Base-by-base conservation (phyloP, 2,329 filamentous ascomycete species). In the Aspergillus clavatus region DNA sequence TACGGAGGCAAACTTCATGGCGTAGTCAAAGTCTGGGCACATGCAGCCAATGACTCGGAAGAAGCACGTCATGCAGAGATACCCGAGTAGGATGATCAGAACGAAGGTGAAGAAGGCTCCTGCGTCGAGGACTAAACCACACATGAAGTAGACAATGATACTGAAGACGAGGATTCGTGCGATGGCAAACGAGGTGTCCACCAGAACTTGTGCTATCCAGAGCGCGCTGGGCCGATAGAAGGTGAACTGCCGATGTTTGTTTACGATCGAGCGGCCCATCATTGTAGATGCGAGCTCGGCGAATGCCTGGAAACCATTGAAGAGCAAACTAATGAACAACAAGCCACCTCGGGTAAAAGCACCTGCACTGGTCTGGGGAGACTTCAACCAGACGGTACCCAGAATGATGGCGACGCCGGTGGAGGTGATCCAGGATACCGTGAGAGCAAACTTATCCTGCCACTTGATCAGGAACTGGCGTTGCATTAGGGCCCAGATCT, bases 171-270 rank as follows among this genome's bases (percentile, higher is more conserved):
- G 59, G 39, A 89, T 89, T 54, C 89, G 82, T 2, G 75, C 76
- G 0, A 84, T 77, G 0, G 84, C 76, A 60, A 93, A 91, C 0
- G 82, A 77, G 40, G 84, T 77, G 55, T 94, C 89, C 7, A 90
- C 84, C 11, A 86, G 74, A 38, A 93, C 89, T 60, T 93, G 88
- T 0, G 83, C 87, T 46, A 93, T 84, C 82, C 87, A 93, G 0
- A 93, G 70, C 0, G 88, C 87, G 0, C 86, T 89, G 0, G 89
- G 89, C 26, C 87, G 77, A 62, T 93, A 85, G 60, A 94, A 91
- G 0, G 87, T 85, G 56, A 88, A 94, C 0, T 86, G 83, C 46
- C 84, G 82, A 66, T 94, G 89, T 63, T 93, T 94, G 63, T 89
- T 88, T 48, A 94, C 78, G 45, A 87, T 84, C 0, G 82, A 82